Evolutionary conservation across 352 stramenopile species (phyloP), one percentile per base, ranked within the genome.

Genomic region (Saprolegnia parasitica): DNA sequence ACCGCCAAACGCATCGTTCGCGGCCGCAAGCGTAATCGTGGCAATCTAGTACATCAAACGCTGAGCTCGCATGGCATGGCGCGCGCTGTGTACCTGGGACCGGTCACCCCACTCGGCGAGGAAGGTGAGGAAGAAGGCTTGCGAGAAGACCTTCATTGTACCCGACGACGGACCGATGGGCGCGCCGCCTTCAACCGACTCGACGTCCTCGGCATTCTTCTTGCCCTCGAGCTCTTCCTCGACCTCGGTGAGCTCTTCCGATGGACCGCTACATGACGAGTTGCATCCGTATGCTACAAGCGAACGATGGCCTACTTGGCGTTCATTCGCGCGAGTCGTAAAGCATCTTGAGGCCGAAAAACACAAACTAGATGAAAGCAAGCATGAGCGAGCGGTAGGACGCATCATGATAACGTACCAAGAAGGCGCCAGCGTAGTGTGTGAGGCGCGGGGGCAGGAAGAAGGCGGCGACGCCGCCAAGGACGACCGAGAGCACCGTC

Each of bases 91-190:
- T 58, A 77, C 66, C 76, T 99, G 96, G 35, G 95, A 99, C 39
- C 97, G 95, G 81, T 99, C 97, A 18, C 97, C 97, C 97, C 97
- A 99, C 77, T 99, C 97, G 0, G 97, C 97, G 63, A 99, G 78
- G 74, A 99, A 99, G 39, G 97, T 99, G 74, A 99, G 88, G 50
- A 97, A 92, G 72, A 99, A 98, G 42, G 95, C 88, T 77, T 98
- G 90, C 16, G 96, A 81, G 62, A 98, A 96, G 32, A 98, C 82
- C 66, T 92, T 77, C 50, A 94, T 88, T 81, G 90, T 92, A 66
- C 78, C 76, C 56, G 54, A 67, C 16, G 40, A 32, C n/a, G 68
- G 67, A 2, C 61, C 35, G n/a, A 66, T 56, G 42, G 79, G 74
- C 0, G 63, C 62, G 63, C 75, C 47, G 42, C 75, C 74, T 55